Evolutionary conservation across 495 filamentous ascomycete species (phyloP).

Genomic region (Podospora bellae-mahoneyi): DNA sequence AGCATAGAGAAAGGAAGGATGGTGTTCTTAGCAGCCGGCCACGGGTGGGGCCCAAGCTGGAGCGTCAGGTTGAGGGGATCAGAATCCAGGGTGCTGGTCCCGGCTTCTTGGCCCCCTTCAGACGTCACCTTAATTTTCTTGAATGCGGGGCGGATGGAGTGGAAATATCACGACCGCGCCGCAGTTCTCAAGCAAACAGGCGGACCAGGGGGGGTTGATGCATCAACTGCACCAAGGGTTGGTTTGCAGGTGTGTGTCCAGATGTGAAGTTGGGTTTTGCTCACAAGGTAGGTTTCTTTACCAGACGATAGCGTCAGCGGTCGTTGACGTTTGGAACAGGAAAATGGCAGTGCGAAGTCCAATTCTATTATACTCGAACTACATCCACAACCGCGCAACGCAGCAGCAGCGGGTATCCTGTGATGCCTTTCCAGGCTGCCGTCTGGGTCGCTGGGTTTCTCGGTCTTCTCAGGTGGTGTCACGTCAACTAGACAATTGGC

Average conservation of each 20-base stretch:
- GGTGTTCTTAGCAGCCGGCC: constrained; percentile 14
- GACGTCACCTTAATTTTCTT: constrained; percentile 18
- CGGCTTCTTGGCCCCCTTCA: constrained; percentile 26
- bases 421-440: neutral
- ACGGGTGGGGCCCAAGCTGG: constrained; percentile 21
- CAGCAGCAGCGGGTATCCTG: neutral
- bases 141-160: constrained; percentile 15
- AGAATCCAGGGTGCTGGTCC: constrained; percentile 24
- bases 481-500: constrained; percentile 19
- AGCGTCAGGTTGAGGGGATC: constrained; percentile 3
- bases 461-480: constrained; percentile 16
- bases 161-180: constrained; percentile 13
- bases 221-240: neutral
- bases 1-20: constrained; percentile 7
- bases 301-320: constrained; percentile 1
- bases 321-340: neutral
- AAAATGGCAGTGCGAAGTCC: constrained; percentile 5
- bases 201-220: constrained; percentile 1
- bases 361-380: constrained; percentile 13
- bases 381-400: neutral
- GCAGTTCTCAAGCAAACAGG: neutral
- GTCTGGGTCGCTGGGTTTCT: constrained; percentile 6
- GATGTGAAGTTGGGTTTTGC: neutral
- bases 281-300: neutral
- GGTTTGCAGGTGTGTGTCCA: neutral